phyloP scores from a whole-genome alignment of 2,329 filamentous ascomycete species.

The Venturiaceae sp. region DNA sequence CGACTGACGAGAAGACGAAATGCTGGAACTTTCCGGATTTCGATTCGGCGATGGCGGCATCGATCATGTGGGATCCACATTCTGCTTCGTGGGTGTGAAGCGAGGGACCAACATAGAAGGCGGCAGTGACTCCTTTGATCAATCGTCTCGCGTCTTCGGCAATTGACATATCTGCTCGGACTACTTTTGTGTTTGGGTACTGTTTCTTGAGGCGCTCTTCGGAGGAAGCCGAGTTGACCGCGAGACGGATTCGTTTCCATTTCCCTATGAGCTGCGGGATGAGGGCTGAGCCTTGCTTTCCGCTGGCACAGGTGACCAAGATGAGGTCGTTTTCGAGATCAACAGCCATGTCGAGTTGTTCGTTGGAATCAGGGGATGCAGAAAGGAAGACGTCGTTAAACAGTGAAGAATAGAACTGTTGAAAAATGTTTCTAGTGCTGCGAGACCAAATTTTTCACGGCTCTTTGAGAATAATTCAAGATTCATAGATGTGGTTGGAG shows the following conservation, averaged over 20 bases:
- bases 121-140: slow-evolving; percentile 18
- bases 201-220: neutral
- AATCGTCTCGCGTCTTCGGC: neutral
- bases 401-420: too few relatives aligned
- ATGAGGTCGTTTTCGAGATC: slow-evolving; percentile 21
- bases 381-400: neutral
- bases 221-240: neutral
- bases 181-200: neutral
- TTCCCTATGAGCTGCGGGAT: slow-evolving; percentile 24
- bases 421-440: too few relatives aligned
- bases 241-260: neutral
- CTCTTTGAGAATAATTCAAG: too few relatives aligned
- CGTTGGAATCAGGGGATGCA: neutral
- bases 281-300: slow-evolving; percentile 25
- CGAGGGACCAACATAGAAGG: slow-evolving; percentile 24
- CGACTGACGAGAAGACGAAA: slow-evolving; percentile 24
- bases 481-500: too few relatives aligned
- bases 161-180: neutral
- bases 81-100: slow-evolving; percentile 24
- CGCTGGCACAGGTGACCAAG: slow-evolving; percentile 27
- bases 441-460: too few relatives aligned
- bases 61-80: slow-evolving; percentile 26
- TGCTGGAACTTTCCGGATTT: slow-evolving; percentile 20
- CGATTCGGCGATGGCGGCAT: slow-evolving; percentile 19
- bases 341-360: slow-evolving; percentile 9